Evolutionary conservation across 257 asterid genomes (phyloP), one percentile per base, ranked within the genome.

Genomic region (Thymus mandschuricus): DNA sequence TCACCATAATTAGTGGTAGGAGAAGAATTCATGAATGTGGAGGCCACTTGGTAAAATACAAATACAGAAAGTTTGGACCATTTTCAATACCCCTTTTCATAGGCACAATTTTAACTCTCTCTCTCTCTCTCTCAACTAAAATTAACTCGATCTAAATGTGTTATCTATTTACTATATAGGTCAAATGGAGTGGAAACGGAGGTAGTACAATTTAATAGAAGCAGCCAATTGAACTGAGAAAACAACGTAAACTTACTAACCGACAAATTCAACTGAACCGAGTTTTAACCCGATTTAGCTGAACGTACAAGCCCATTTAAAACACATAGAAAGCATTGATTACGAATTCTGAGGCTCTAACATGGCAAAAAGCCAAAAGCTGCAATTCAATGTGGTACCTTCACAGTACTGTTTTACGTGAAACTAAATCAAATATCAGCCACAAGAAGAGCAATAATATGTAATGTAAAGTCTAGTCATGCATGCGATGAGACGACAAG

Each of bases 1-100:
- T 69, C 54, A 59, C 38, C 69, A 51, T 69, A 75, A 63, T 68
- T 75, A 62, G 59, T 69, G 66, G 71, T 52, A 61, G 80, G 80
- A 69, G 66, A 30, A 21, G 71, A 69, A 62, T 69, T 60, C 62
- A 75, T 52, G 60, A 43, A 60, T 68, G 58, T 34, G 65, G 49
- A 31, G 71, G 58, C 77, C 77, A 64, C 72, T 40, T 73, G 74
- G 52, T 48, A 40, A 8, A 21, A 50, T 64, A 7, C 5, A 45
- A 45, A 46, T 45, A 48, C 10, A 31, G 48, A 56, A 64, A n/a
- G 40, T 64, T 15, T 40, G 71, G 66, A 70, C 66, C 67, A 44
- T 51, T 51, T 13, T 48, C 21, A 50, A 50, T 50, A 50, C 57
- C 64, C 65, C 15, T 55, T 60, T 8, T 46, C 6, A 33, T 45